phyloP scores from a whole-genome alignment of 169 alveolate genomes.

The Cryptosporidium sp. region DNA sequence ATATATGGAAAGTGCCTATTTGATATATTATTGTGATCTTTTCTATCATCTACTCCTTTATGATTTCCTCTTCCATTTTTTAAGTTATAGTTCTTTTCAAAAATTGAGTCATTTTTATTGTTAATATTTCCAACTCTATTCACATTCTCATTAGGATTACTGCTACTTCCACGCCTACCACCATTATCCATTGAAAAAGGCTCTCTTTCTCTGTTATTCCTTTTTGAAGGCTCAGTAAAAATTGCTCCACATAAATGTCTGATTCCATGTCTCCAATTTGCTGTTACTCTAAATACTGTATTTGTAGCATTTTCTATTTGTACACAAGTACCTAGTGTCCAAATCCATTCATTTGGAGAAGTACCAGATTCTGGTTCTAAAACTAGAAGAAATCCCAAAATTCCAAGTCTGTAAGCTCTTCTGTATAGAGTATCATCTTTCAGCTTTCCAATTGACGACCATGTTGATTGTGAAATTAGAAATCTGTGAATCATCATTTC shows the following conservation, averaged over 20 bases:
- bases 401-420: slow-evolving; percentile 58
- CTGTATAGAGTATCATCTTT: slow-evolving; percentile 63
- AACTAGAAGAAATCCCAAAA: slow-evolving; percentile 45
- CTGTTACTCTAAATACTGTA: slow-evolving; percentile 45
- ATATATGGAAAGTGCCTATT: slow-evolving; percentile 25
- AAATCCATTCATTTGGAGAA: slow-evolving; percentile 67
- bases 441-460: slow-evolving; percentile 62
- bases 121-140: too few species aligned
- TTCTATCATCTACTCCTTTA: not conserved
- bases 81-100: not conserved
- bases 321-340: slow-evolving; percentile 72
- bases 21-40: not conserved
- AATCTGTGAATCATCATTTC: slow-evolving; percentile 68
- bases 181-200: not conserved
- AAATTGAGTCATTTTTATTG: too few species aligned
- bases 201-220: not conserved
- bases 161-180: too few species aligned
- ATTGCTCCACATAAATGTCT: slow-evolving; percentile 64
- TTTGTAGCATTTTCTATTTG: slow-evolving; percentile 70
- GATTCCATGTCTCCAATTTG: slow-evolving; percentile 66
- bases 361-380: slow-evolving; percentile 74
- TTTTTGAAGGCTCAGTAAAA: slow-evolving; percentile 39
- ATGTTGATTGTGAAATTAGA: slow-evolving; percentile 38
- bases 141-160: too few species aligned
- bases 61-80: not conserved